A percentile compares a stretch with the other conserved stretches of the same genome.
phyloP scores from a whole-genome alignment of 495 filamentous ascomycete species.

The Patellaria atrata region DNA sequence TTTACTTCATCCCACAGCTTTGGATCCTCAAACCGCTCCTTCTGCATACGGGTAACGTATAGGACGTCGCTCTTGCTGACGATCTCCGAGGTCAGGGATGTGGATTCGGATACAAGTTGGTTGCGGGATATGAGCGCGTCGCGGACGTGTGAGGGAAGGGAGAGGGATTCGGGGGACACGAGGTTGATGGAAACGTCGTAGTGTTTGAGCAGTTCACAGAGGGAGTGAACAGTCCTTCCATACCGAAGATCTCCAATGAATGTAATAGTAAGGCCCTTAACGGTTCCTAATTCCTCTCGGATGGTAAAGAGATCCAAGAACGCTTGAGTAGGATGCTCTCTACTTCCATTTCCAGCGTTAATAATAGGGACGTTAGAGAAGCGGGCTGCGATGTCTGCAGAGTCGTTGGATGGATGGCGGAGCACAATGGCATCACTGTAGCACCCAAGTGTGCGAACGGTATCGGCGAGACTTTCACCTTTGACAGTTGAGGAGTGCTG shows the following conservation, averaged over 20 bases:
- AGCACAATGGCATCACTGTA: slow-evolving; percentile 91
- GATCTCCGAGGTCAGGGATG: slow-evolving; percentile 70
- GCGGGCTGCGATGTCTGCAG: slow-evolving; percentile 64
- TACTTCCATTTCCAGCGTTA: slow-evolving; percentile 89
- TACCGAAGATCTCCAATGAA: slow-evolving; percentile 88
- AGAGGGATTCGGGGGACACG: slow-evolving; percentile 65
- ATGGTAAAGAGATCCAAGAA: slow-evolving; percentile 99
- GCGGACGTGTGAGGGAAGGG: slow-evolving; percentile 59
- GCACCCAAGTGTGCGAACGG: slow-evolving; percentile 79
- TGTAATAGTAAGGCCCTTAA: slow-evolving; percentile 86
- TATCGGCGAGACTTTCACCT: slow-evolving; percentile 87
- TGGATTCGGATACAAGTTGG: slow-evolving; percentile 58
- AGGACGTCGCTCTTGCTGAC: slow-evolving; percentile 73
- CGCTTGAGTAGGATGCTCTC: slow-evolving; percentile 94
- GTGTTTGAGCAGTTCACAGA: slow-evolving; percentile 82
- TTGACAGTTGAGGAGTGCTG: slow-evolving; percentile 75
- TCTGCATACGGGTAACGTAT: slow-evolving; percentile 93
- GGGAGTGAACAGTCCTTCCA: slow-evolving; percentile 85
- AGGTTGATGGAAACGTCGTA: slow-evolving; percentile 91
- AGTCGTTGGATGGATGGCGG: slow-evolving; percentile 71
- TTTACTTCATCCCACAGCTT: slow-evolving; percentile 74
- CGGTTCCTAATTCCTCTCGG: slow-evolving; percentile 88
- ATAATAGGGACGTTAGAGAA: slow-evolving; percentile 83
- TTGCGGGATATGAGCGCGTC: slow-evolving; percentile 54
- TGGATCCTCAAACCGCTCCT: slow-evolving; percentile 75